These are phyloP conservation scores for Globisporangium perplexum DNA, from an alignment of 352 stramenopile species.

Conservation along the genomic window DNA sequence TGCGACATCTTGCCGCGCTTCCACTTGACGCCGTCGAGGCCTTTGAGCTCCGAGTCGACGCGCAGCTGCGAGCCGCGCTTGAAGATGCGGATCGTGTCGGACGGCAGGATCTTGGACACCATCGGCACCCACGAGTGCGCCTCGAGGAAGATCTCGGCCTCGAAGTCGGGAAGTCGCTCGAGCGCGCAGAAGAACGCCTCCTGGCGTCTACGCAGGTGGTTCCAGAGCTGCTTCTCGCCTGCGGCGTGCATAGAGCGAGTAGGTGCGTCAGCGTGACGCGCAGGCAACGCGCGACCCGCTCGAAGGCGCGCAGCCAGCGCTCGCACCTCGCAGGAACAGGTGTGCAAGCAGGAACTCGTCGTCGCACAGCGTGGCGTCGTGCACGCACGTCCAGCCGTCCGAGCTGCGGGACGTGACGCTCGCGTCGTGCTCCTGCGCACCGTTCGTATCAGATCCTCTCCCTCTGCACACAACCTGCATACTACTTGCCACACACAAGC, in stretches of 20 bases:
- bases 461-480: neutral
- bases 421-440: conserved; percentile 28
- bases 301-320: neutral
- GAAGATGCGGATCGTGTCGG: conserved; percentile 62
- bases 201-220: conserved; percentile 36
- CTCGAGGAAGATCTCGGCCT: conserved; percentile 75
- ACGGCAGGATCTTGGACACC: conserved; percentile 73
- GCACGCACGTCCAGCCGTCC: conserved; percentile 69
- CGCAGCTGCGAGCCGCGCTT: conserved; percentile 68
- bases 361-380: conserved; percentile 69
- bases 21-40: conserved; percentile 69
- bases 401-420: conserved; percentile 25
- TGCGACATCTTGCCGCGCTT: conserved; percentile 70
- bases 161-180: conserved; percentile 68
- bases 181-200: conserved; percentile 57
- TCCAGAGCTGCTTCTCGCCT: conserved; percentile 60
- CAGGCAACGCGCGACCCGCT: neutral
- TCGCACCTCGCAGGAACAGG: conserved; percentile 40
- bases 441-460: neutral
- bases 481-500: neutral
- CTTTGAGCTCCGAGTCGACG: conserved; percentile 68
- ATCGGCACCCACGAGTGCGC: conserved; percentile 78
- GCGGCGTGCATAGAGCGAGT: neutral
- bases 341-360: conserved; percentile 71
- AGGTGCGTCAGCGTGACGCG: neutral